phyloP scores from a whole-genome alignment of 768 basidiomycete genomes.

The Imleria badia region DNA sequence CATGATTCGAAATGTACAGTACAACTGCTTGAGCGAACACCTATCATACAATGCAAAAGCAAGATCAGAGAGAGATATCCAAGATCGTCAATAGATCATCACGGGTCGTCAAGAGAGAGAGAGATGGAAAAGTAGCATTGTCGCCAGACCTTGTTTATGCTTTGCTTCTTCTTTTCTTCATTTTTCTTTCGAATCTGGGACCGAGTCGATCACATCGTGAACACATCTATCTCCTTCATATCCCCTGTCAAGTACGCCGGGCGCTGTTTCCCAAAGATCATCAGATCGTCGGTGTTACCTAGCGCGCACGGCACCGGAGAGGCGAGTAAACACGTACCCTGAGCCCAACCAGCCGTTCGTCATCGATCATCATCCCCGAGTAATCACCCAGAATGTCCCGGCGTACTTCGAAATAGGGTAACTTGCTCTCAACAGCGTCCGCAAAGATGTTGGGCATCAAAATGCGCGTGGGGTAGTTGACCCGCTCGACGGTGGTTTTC shows the following conservation, averaged over 20 bases:
- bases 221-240: slow-evolving; percentile 37
- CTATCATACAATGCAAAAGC: too few species aligned
- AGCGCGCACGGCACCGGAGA: not conserved
- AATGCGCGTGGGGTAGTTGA: slow-evolving; percentile 13
- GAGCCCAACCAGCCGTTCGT: slow-evolving; percentile 40
- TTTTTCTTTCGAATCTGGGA: too few species aligned
- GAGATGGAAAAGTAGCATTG: too few species aligned
- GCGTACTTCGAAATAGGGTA: slow-evolving; percentile 34
- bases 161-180: too few species aligned
- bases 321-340: slow-evolving; percentile 29
- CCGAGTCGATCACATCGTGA: slow-evolving; percentile 23
- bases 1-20: too few species aligned
- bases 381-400: slow-evolving; percentile 29
- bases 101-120: too few species aligned
- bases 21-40: too few species aligned
- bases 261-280: slow-evolving; percentile 7
- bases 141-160: too few species aligned
- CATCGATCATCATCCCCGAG: slow-evolving; percentile 44
- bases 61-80: too few species aligned
- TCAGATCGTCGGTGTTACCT: not conserved
- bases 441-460: slow-evolving; percentile 23
- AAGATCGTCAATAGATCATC: too few species aligned
- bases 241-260: slow-evolving; percentile 30
- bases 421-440: slow-evolving; percentile 22
- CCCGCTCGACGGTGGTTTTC: not conserved